These are phyloP conservation scores for Venturia pyrina DNA, from an alignment of 2,329 filamentous ascomycete genomes.

Conservation along the genomic window DNA sequence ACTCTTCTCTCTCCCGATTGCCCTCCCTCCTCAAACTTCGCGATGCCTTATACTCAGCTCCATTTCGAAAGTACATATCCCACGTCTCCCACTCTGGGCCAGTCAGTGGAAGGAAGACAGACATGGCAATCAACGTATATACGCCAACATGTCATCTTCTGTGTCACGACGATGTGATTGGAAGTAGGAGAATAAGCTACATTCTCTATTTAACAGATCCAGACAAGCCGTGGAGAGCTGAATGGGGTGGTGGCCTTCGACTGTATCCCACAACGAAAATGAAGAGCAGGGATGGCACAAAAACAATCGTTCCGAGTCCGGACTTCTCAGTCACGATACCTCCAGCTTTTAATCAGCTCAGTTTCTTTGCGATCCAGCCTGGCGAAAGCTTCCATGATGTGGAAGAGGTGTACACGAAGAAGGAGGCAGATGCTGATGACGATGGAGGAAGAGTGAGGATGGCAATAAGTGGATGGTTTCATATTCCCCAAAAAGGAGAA, in stretches of 20 bases:
- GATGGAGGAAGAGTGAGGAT: conserved; percentile 76
- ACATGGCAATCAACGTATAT: conserved; percentile 99
- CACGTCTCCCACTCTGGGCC: conserved; percentile 77
- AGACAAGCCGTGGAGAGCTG: conserved; percentile 76
- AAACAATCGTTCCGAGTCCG: conserved; percentile 69
- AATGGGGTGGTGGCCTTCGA: conserved; percentile 87
- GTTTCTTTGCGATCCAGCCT: conserved; percentile 95
- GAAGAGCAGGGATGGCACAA: conserved; percentile 57
- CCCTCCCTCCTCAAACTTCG: conserved; percentile 87
- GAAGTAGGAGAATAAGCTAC: conserved; percentile 90
- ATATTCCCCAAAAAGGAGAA: conserved; percentile 91
- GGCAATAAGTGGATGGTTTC: conserved; percentile 98
- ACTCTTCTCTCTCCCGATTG: conserved; percentile 72
- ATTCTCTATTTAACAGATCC: conserved; percentile 94
- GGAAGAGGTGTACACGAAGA: conserved; percentile 80
- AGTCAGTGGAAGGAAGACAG: conserved; percentile 85
- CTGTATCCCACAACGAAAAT: conserved; percentile 64
- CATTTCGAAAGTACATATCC: conserved; percentile 83
- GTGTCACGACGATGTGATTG: conserved; percentile 98
- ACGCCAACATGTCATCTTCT: conserved; percentile 91
- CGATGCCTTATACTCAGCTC: conserved; percentile 83
- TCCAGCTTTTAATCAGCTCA: conserved; percentile 93
- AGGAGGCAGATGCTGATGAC: conserved; percentile 46
- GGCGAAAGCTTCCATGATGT: conserved; percentile 99
- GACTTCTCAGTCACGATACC: conserved; percentile 77